Base-by-base conservation (phyloP, 768 basidiomycete species). In the Mycena sanguinolenta region DNA sequence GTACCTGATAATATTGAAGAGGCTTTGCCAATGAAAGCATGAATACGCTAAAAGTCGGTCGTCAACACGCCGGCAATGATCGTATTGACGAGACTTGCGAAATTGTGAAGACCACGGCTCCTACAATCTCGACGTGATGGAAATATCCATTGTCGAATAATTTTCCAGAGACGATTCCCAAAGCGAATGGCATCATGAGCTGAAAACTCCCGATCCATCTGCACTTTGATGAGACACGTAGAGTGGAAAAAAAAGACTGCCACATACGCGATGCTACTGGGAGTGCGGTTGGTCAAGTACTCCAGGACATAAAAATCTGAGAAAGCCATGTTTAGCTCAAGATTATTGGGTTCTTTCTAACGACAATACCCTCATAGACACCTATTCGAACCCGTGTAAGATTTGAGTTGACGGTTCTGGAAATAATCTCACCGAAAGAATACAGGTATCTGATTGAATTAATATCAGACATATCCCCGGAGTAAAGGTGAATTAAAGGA, bases 21-120 rank as follows among this genome's bases (percentile, higher is more conserved):
- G 81, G 79, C 44, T 83, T 74, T 14, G 77, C 78, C n/a, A 83
- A 65, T 10, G 84, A 84, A 27, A 85, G 70, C 80, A 83, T 81
- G 64, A 85, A 85, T 25, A 81, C 60, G 0, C 80, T n/a, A 78
- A 73, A 10, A 79, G n/a, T n/a, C n/a, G n/a, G n/a, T n/a, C n/a
- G n/a, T n/a, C n/a, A n/a, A n/a, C n/a, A n/a, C n/a, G n/a, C n/a
- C n/a, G n/a, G n/a, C n/a, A n/a, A n/a, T n/a, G n/a, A n/a, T n/a
- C n/a, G n/a, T n/a, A n/a, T n/a, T 7, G 39, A 16, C n/a, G 50
- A 34, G 28, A 67, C 71, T 59, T 27, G 72, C 74, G 74, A 77
- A 34, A 77, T 62, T 21, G 58, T 67, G 32, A 74, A 76, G 32
- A 77, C 50, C 3, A 72, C 25, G 0, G 67, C 73, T 38, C 77